These are phyloP conservation scores for Phoma sp. DNA, from an alignment of 2,329 filamentous ascomycete genomes.

Conservation along the genomic window DNA sequence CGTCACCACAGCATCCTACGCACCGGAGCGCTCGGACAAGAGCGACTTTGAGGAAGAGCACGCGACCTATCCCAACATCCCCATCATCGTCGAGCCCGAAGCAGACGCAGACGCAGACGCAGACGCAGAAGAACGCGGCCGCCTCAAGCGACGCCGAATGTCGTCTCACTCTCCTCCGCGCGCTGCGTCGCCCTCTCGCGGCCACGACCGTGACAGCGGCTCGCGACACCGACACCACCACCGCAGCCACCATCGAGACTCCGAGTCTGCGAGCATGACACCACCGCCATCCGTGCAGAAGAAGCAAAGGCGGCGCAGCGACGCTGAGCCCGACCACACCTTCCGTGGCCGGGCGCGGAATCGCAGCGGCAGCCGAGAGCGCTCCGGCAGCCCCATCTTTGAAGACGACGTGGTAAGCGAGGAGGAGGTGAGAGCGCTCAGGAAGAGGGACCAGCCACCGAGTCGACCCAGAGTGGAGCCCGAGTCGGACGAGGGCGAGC, in stretches of 20 bases:
- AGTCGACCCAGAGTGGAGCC: slow-evolving; percentile 39
- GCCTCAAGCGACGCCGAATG: slow-evolving; percentile 41
- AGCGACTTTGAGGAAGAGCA: background rate
- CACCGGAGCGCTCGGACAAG: background rate
- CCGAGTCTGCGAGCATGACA: slow-evolving; percentile 34
- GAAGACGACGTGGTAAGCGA: slow-evolving; percentile 32
- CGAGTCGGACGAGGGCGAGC: slow-evolving; percentile 23
- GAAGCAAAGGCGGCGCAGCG: slow-evolving; percentile 42
- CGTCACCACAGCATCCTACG: slow-evolving; percentile 8
- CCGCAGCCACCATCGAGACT: slow-evolving; percentile 40
- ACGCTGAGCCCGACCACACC: slow-evolving; percentile 46
- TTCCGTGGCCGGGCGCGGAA: slow-evolving; percentile 42
- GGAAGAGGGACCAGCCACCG: slow-evolving; percentile 46
- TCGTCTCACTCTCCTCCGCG: slow-evolving; percentile 41
- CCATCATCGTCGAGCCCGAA: slow-evolving; percentile 31
- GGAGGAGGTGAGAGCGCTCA: slow-evolving; percentile 37
- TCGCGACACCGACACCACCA: slow-evolving; percentile 42
- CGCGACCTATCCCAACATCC: background rate
- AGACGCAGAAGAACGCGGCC: slow-evolving; percentile 40
- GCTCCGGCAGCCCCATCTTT: slow-evolving; percentile 33
- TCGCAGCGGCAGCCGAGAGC: slow-evolving; percentile 29
- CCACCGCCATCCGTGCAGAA: slow-evolving; percentile 29
- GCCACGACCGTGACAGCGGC: slow-evolving; percentile 43
- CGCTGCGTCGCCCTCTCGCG: slow-evolving; percentile 42
- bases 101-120: slow-evolving; percentile 32